phyloP scores from a whole-genome alignment of 2,329 filamentous ascomycete genomes.

The Fusarium poae region DNA sequence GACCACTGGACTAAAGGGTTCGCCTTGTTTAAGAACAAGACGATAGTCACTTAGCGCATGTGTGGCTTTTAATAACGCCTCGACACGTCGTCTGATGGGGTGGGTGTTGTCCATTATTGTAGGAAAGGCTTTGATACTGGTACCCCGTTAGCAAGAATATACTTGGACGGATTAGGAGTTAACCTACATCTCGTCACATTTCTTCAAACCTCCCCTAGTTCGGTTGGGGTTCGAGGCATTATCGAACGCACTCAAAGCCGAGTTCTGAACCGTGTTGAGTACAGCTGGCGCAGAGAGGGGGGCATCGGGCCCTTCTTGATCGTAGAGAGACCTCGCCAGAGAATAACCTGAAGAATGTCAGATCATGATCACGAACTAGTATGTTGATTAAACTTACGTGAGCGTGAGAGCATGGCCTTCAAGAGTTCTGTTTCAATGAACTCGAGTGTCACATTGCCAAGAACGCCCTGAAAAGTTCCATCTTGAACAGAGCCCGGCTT shows the following conservation, averaged over 20 bases:
- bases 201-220: slow-evolving; percentile 80
- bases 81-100: slow-evolving; percentile 66
- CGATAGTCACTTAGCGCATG: slow-evolving; percentile 82
- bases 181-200: slow-evolving; percentile 79
- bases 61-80: slow-evolving; percentile 77
- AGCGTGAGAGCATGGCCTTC: slow-evolving; percentile 73
- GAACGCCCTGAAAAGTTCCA: slow-evolving; percentile 69
- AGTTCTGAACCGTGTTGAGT: slow-evolving; percentile 70
- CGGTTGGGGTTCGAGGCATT: slow-evolving; percentile 86
- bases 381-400: slow-evolving; percentile 60
- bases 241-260: slow-evolving; percentile 80
- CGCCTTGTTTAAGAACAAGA: slow-evolving; percentile 81
- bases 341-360: slow-evolving; percentile 64
- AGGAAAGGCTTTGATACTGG: slow-evolving; percentile 74
- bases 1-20: slow-evolving; percentile 82
- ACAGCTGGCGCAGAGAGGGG: slow-evolving; percentile 65
- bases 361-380: not conserved
- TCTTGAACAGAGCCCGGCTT: slow-evolving; percentile 49
- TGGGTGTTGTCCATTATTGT: slow-evolving; percentile 66
- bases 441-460: slow-evolving; percentile 70
- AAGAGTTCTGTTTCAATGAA: slow-evolving; percentile 79
- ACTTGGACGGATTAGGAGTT: not conserved
- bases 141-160: slow-evolving; percentile 40
- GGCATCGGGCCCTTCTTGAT: slow-evolving; percentile 60
- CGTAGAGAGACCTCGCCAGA: slow-evolving; percentile 73